Conservation (phyloP, 2,329 filamentous ascomycete species). For the Aspergillus sp. region DNA sequence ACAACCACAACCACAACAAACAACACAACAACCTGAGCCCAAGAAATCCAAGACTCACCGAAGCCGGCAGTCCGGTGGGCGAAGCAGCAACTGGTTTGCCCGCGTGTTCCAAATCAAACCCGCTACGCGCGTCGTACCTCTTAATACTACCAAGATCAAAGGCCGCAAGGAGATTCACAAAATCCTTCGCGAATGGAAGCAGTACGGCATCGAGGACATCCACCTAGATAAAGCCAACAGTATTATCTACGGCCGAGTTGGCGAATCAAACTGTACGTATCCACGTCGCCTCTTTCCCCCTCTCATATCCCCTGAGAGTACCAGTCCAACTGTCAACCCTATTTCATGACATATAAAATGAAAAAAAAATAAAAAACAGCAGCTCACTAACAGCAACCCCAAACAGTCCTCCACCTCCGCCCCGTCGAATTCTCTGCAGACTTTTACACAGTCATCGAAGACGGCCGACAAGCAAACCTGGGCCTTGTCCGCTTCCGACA, state of each 20-base stretch:
- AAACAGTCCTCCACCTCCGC: conserved; percentile 69
- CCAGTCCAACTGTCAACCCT: neutral
- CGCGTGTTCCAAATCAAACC: conserved; percentile 89
- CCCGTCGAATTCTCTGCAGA: conserved; percentile 86
- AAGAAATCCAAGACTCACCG: neutral
- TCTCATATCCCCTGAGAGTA: neutral
- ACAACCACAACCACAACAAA: conserved; percentile 12
- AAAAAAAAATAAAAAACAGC: neutral
- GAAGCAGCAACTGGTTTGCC: conserved; percentile 80
- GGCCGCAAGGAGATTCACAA: conserved; percentile 75
- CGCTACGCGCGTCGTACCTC: conserved; percentile 71
- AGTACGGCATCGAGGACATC: conserved; percentile 78
- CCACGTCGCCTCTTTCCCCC: neutral
- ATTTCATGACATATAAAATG: too few relatives aligned
- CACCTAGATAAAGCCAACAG: conserved; percentile 76
- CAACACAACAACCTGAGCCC: neutral
- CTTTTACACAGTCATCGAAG: conserved; percentile 85
- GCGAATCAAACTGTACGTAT: conserved; percentile 72
- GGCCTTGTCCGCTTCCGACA: conserved; percentile 85
- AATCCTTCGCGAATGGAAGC: conserved; percentile 75
- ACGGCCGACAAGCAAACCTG: conserved; percentile 72
- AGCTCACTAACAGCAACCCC: conserved; percentile 36
- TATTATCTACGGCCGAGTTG: conserved; percentile 76
- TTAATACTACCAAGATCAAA: conserved; percentile 68
- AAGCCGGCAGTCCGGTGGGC: conserved; percentile 17